A percentile compares a stretch with the other conserved stretches of the same genome.
Evolutionary conservation across 1,284 basidiomycete genomes (phyloP).

Genomic region (Fistulinella staudtii): DNA sequence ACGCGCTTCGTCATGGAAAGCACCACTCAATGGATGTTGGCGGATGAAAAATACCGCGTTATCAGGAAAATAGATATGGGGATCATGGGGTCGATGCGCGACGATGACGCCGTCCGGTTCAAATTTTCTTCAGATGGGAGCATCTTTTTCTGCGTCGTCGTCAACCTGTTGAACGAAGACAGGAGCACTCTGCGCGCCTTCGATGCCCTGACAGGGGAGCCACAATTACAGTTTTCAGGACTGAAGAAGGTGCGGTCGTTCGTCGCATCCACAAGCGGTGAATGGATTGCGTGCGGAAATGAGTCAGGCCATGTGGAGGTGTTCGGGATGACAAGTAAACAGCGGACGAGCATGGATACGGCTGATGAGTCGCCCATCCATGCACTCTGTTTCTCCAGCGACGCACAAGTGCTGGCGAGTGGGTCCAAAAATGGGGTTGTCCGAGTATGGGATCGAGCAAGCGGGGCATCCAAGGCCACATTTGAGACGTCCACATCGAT

Average conservation of each 20-base stretch:
- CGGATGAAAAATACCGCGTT: constrained; percentile 5
- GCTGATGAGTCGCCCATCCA: background rate
- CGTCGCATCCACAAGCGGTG: constrained; percentile 10
- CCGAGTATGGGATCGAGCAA: constrained; percentile 15
- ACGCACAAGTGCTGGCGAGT: constrained; percentile 10
- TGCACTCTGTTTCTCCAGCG: constrained; percentile 11
- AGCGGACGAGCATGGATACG: background rate
- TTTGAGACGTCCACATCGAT: constrained; percentile 2
- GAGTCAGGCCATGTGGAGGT: constrained; percentile 11
- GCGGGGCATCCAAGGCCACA: constrained; percentile 14
- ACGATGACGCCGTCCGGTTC: constrained; percentile 2
- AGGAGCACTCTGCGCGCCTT: constrained; percentile 14
- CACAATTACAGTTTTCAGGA: constrained; percentile 8
- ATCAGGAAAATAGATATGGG: constrained; percentile 17
- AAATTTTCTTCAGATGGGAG: constrained; percentile 17
- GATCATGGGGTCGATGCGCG: background rate
- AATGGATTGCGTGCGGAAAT: constrained; percentile 12
- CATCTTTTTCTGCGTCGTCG: constrained; percentile 5
- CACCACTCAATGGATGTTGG: constrained; percentile 1
- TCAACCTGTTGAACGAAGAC: constrained; percentile 3
- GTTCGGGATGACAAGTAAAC: constrained; percentile 1
- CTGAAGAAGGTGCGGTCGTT: constrained; percentile 11
- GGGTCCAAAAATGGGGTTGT: constrained; percentile 16
- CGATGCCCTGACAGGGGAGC: constrained; percentile 10
- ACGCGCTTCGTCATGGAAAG: constrained; percentile 9